Evolutionary conservation across 2,329 filamentous ascomycete species (phyloP), one percentile per base, ranked within the genome.

Genomic region (Claviceps spartinae): DNA sequence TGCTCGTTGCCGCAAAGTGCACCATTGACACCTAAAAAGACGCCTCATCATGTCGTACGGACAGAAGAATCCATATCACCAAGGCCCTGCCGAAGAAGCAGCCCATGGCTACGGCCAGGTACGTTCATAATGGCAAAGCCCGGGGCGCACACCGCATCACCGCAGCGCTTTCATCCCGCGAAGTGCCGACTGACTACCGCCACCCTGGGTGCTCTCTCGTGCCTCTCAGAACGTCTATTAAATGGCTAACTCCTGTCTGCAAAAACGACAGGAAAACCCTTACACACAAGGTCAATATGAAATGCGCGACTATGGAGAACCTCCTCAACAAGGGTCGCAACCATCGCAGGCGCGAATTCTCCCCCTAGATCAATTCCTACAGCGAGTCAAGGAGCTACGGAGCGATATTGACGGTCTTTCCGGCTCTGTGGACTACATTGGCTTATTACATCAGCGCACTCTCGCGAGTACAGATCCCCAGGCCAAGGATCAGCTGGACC

Each of bases 391-490:
- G 60, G 77, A 75, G 59, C 75, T 83, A 54, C 85, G 85, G 67
- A 72, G 76, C 59, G 77, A 86, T 59, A 86, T 90, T 65, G 74
- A 77, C 54, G 74, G 75, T 47, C 75, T 90, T 52, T 80, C 78
- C n/a, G 72, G 69, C 45, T 80, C 83, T 62, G 79, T 90, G 61
- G 74, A 81, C 60, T 71, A 80, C 60, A 86, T 90, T 58, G 78
- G 77, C 45, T 76, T 76, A 52, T 73, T 86, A 51, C 85, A 90
- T 68, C 83, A 88, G 72, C 82, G 82, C 62, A 76, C 83, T 24
- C 76, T 90, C 30, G 75, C 78, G 57, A 82, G 82, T 55, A 75
- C 82, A 53, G 84, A 88, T 65, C 69, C 70, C 44, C 63, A 67
- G 40, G 73, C 76, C 48, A 71, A 70, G 50, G 68, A 73, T 48